phyloP scores from a whole-genome alignment of 495 filamentous ascomycete species.

The Penicillium diatomitis region DNA sequence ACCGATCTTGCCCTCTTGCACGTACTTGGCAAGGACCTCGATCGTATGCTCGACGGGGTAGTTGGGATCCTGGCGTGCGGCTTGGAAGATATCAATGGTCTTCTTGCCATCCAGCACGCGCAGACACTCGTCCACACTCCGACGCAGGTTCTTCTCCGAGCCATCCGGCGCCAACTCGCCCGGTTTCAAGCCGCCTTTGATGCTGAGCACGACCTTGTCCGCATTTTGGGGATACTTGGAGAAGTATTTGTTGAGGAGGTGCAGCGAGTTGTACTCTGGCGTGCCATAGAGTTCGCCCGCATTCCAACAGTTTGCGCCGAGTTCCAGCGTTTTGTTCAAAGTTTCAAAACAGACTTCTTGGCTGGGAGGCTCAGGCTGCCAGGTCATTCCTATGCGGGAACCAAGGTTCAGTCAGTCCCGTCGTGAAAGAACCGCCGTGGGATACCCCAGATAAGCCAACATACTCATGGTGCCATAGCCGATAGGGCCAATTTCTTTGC shows the following conservation, averaged over 20 bases:
- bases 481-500: slow-evolving; percentile 36
- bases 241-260: slow-evolving; percentile 52
- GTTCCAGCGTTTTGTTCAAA: slow-evolving; percentile 55
- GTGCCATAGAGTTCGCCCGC: slow-evolving; percentile 74
- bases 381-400: slow-evolving; percentile 54
- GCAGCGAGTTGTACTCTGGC: slow-evolving; percentile 54
- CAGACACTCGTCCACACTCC: slow-evolving; percentile 56
- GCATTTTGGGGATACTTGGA: slow-evolving; percentile 51
- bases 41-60: slow-evolving; percentile 52
- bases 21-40: slow-evolving; percentile 46
- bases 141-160: slow-evolving; percentile 51
- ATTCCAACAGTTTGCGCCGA: slow-evolving; percentile 71
- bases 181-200: slow-evolving; percentile 46
- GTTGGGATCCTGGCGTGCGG: slow-evolving; percentile 59
- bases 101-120: slow-evolving; percentile 59
- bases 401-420: no score
- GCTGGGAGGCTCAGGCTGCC: slow-evolving; percentile 49
- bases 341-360: slow-evolving; percentile 57
- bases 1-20: slow-evolving; percentile 67
- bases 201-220: slow-evolving; percentile 47
- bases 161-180: slow-evolving; percentile 40
- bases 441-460: not conserved
- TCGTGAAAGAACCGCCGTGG: not conserved
- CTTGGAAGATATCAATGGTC: slow-evolving; percentile 75
- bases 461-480: slow-evolving; percentile 42